Conservation (phyloP, 129 eudicot genomes). For the Sambucus nigra region DNA sequence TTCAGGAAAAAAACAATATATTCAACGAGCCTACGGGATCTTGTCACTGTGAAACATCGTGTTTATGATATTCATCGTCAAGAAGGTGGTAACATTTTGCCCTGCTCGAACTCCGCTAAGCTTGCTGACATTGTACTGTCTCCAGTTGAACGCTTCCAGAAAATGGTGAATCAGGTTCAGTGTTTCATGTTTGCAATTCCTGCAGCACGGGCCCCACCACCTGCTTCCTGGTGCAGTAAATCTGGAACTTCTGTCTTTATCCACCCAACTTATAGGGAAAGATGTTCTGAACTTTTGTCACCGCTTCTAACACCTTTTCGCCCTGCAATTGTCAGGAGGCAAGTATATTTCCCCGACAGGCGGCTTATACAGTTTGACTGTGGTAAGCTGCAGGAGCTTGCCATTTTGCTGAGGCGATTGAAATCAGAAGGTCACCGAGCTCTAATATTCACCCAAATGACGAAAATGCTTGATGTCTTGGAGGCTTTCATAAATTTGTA, state of each 20-base stretch:
- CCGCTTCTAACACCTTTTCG: constrained; percentile 86
- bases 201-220: constrained; percentile 91
- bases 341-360: constrained; percentile 95
- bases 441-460: constrained; percentile 92
- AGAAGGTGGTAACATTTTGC: constrained; percentile 23
- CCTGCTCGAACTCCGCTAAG: constrained; percentile 34
- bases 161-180: constrained; percentile 67
- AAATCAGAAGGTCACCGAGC: constrained; percentile 97
- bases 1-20: constrained; percentile 67
- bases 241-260: constrained; percentile 48
- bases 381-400: constrained; percentile 94
- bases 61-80: constrained; percentile 29
- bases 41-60: constrained; percentile 42
- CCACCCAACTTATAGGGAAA: constrained; percentile 35
- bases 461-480: constrained; percentile 95
- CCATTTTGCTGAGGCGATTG: constrained; percentile 67
- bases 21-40: constrained; percentile 53
- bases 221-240: constrained; percentile 86
- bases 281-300: constrained; percentile 41
- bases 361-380: constrained; percentile 94
- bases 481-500: constrained; percentile 91
- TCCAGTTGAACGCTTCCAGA: constrained; percentile 73
- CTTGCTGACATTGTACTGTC: constrained; percentile 61
- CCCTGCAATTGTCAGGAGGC: constrained; percentile 90
- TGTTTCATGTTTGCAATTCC: constrained; percentile 98